Evolutionary conservation across 73 alveolate genomes (phyloP).

Genomic region (Uronychia setigera): DNA sequence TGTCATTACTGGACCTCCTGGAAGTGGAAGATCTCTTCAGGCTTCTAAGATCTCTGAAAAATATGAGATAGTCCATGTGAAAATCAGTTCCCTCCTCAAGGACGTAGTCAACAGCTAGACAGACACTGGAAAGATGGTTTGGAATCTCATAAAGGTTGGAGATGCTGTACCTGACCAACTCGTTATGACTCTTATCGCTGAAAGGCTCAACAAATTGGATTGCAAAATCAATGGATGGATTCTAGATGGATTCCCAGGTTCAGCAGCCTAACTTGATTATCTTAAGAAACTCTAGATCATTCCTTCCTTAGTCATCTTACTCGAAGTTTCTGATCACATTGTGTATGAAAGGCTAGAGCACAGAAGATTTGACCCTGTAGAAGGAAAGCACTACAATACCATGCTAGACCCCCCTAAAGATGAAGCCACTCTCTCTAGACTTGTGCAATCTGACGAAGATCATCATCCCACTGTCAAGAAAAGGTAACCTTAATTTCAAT

Average conservation of each 20-base stretch:
- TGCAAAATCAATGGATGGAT: conserved; percentile 62
- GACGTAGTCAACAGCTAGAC: conserved; percentile 27
- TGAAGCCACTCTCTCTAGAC: conserved; percentile 40
- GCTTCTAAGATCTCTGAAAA: conserved; percentile 51
- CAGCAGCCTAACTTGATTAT: conserved; percentile 5
- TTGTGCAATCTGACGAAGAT: conserved; percentile 45
- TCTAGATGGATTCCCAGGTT: conserved; percentile 54
- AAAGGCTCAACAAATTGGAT: conserved; percentile 58
- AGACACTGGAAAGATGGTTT: conserved; percentile 20
- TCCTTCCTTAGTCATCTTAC: conserved; percentile 11
- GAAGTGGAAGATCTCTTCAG: conserved; percentile 49
- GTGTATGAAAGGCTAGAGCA: conserved; percentile 64
- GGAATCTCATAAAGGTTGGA: conserved; percentile 11
- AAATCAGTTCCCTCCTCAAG: conserved; percentile 35
- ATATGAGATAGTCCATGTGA: conserved; percentile 33
- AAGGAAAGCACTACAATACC: conserved; percentile 59
- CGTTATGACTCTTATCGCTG: conserved; percentile 19
- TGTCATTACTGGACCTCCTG: conserved; percentile 69
- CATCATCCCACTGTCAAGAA: conserved; percentile 40
- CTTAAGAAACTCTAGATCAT: conserved; percentile 4
- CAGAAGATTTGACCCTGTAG: conserved; percentile 82
- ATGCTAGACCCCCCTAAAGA: conserved; percentile 57
- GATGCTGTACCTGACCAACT: conserved; percentile 43
- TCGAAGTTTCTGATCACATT: conserved; percentile 51
- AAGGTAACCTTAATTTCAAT: not conserved